Evolutionary conservation across 2,329 filamentous ascomycete genomes (phyloP), one percentile per base, ranked within the genome.

Genomic region (Penicillium rolfsii): DNA sequence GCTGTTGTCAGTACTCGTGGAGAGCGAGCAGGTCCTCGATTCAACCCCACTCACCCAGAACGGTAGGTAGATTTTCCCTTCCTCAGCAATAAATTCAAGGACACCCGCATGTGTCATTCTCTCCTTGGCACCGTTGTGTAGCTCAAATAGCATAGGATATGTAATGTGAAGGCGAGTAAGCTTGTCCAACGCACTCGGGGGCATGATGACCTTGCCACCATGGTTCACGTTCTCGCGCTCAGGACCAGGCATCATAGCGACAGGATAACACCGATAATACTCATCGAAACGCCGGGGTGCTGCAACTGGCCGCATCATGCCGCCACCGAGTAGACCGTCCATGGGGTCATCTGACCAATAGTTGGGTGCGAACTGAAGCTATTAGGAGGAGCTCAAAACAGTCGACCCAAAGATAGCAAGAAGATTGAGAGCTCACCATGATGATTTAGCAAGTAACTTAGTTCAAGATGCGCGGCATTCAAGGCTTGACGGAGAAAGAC

Each of bases 231-330:
- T 89, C 55, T 91, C 90, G 67, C 95, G 87, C 71, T 97, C 93
- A 40, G 91, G 87, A 2, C 94, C 93, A 12, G 93, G 92, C 64
- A 96, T 87, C 93, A 99, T 98, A 70, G 89, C 88, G 71, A 97
- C 86, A 46, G 95, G 95, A 74, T 98, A 99, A 82, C 93, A 97
- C 72, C 95, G 89, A 80, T 97, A 98, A 82, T 97, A 98, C 79
- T 99, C 95, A 78, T 99, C 94, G 81, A 99, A 99, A 62, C 93
- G 91, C 70, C 92, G 90, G 69, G 79, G 83, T 71, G 76, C 77
- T 54, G 77, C 80, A 46, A 76, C 74, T 64, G 80, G 81, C 38
- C 80, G 80, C 61, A 85, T 74, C 77, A 86, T 83, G 61, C 81
- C 80, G 14, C 80, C 76, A 63, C 84, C 81, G 63, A 85, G 82